These are phyloP conservation scores for Anisodus tanguticus DNA, from an alignment of 257 asterid genomes.

Conservation along the genomic window DNA sequence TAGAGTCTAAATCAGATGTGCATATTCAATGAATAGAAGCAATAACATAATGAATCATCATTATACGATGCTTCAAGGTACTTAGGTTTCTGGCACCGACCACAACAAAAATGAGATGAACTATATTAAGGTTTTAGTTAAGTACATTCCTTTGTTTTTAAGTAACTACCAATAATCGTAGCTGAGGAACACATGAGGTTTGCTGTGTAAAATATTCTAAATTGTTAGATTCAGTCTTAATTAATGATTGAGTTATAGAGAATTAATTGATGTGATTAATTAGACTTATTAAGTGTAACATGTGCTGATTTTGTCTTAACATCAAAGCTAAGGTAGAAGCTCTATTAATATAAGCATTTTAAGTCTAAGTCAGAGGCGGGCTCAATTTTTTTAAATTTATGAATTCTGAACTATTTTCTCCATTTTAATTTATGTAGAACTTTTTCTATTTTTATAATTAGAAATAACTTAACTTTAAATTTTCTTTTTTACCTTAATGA, in stretches of 20 bases:
- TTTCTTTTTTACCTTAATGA: too few species aligned
- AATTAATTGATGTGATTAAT: not conserved
- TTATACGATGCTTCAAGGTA: constrained; percentile 32
- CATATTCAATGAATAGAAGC: not conserved
- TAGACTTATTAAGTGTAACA: not conserved
- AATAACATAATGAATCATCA: too few species aligned
- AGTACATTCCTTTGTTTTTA: not conserved
- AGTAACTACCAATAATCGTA: not conserved
- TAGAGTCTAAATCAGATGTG: too few species aligned
- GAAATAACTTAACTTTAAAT: too few species aligned
- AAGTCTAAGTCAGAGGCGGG: not conserved
- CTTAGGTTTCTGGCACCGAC: constrained; percentile 35
- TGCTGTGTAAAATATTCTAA: not conserved
- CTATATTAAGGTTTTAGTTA: not conserved
- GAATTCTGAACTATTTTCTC: too few species aligned
- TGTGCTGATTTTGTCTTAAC: not conserved
- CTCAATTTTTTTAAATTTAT: too few species aligned
- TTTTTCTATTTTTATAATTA: too few species aligned
- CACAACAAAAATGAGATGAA: constrained; percentile 4
- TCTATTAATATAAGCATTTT: not conserved
- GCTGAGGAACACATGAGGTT: not conserved
- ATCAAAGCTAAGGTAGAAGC: not conserved
- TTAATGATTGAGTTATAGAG: not conserved
- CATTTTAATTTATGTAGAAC: too few species aligned
- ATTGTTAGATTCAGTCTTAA: not conserved